A percentile compares a stretch with the other conserved stretches of the same genome.
These are phyloP conservation scores for Geoglossum glabrum DNA, from an alignment of 495 filamentous ascomycete genomes.

Conservation along the genomic window DNA sequence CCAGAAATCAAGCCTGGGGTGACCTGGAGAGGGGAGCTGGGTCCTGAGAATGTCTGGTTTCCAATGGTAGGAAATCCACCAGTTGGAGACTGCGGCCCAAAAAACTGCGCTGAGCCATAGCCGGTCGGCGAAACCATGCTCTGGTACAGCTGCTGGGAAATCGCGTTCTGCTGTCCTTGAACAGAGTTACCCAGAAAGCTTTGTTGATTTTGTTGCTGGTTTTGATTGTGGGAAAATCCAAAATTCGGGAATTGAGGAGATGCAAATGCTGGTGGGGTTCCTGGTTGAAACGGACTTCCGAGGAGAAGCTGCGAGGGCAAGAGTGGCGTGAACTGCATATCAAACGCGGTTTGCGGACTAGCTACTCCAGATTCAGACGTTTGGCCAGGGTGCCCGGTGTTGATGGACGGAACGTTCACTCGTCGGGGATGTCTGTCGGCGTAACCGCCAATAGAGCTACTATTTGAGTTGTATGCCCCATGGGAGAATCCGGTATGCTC, in stretches of 20 bases:
- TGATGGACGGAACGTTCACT: constrained; percentile 73
- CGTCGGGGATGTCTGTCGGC: constrained; percentile 66
- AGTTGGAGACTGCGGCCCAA: constrained; percentile 71
- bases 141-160: constrained; percentile 59
- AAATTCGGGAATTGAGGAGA: constrained; percentile 82
- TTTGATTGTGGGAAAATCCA: constrained; percentile 45
- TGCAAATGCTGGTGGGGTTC: constrained; percentile 71
- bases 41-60: constrained; percentile 35
- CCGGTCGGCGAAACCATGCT: constrained; percentile 57
- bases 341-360: constrained; percentile 70
- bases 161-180: constrained; percentile 39
- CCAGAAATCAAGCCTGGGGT: constrained; percentile 64
- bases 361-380: constrained; percentile 54
- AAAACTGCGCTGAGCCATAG: constrained; percentile 53
- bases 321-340: constrained; percentile 96
- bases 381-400: constrained; percentile 41
- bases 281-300: constrained; percentile 91
- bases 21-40: constrained; percentile 50
- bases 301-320: constrained; percentile 86
- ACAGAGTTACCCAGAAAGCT: constrained; percentile 35
- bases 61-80: constrained; percentile 43
- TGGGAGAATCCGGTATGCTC: constrained; percentile 75
- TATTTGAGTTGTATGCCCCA: constrained; percentile 69
- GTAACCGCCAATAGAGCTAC: constrained; percentile 44
- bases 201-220: constrained; percentile 36